Evolutionary conservation across 1,284 basidiomycete species (phyloP), one percentile per base, ranked within the genome.

Genomic region (Sanghuangporus weigelae): DNA sequence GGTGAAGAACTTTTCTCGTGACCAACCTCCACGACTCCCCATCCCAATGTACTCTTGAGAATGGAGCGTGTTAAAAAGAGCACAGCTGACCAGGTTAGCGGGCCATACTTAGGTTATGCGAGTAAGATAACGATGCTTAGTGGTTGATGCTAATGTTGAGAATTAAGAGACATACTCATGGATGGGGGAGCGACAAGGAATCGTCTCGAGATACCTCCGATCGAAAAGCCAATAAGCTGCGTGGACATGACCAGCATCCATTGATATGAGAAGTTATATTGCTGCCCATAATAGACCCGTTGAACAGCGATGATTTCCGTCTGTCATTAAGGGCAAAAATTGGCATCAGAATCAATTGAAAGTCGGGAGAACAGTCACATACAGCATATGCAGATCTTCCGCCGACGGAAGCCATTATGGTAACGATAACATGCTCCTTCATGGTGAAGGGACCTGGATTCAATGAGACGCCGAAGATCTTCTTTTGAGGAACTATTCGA

Each of bases 171-270:
- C 80, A 66, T 71, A 84, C 83, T 89, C 88, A 93, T 90, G 8
- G 85, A 85, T 0, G 89, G 86, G 0, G 92, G 90, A 62, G 84
- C 80, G n/a, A 91, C 87, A 57, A 93, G 77, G 75, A 87, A 86
- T 12, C 84, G 79, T 23, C 83, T 79, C 39, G 79, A 77, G 62
- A 88, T 79, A 38, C 86, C 85, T 40, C 85, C 84, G 65, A 88
- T 84, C 8, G 84, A 86, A 70, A 86, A 86, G 0, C 86, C 89
- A 68, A 90, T 85, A 59, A 89, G 76, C 70, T 90, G 86, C 7
- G 85, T 87, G 23, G 82, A 83, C 79, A 86, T 84, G 42, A 84
- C 82, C 46, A 85, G 73, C 73, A 85, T 75, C 83, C 81, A 84
- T 67, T 80, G 75, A 68, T 81, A 78, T 39, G 55, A 68, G 68